Evolutionary conservation across 1,284 basidiomycete genomes (phyloP).

Genomic region (Apiotrichum gamsii): DNA sequence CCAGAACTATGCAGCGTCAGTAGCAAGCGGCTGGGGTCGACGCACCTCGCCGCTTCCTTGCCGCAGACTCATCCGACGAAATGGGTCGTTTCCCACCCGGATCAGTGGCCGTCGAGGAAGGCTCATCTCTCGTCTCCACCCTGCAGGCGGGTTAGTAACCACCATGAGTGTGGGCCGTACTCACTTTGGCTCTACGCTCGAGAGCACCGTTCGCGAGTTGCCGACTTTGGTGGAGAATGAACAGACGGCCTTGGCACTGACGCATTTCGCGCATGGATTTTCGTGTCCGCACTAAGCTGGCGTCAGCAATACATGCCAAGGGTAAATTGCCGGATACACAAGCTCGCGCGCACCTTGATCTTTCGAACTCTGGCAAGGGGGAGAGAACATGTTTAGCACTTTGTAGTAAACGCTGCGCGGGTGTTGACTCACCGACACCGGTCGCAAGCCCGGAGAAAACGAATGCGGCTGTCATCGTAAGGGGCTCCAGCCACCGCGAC

Average conservation of each 20-base stretch:
- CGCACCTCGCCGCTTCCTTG: neutral
- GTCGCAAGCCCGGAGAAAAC: slow-evolving; percentile 14
- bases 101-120: no score
- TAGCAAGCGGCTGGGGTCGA: neutral
- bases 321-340: no score
- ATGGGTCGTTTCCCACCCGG: no score
- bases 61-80: no score
- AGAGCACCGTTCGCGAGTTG: slow-evolving; percentile 3
- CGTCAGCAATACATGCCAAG: neutral
- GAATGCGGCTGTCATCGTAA: slow-evolving; percentile 6
- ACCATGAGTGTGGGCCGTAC: neutral
- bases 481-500: no score
- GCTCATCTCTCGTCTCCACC: neutral
- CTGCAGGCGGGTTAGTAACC: neutral
- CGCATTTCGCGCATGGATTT: slow-evolving; percentile 13
- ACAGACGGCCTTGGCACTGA: slow-evolving; percentile 6
- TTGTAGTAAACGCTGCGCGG: neutral
- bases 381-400: neutral
- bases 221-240: slow-evolving; percentile 8
- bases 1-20: neutral
- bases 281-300: slow-evolving; percentile 8
- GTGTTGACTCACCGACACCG: slow-evolving; percentile 10
- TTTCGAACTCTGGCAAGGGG: slow-evolving; percentile 1
- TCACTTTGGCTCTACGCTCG: slow-evolving; percentile 6
- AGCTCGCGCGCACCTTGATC: no score